phyloP scores from a whole-genome alignment of 345 rosid genomes.

The Nasturtium officinale region DNA sequence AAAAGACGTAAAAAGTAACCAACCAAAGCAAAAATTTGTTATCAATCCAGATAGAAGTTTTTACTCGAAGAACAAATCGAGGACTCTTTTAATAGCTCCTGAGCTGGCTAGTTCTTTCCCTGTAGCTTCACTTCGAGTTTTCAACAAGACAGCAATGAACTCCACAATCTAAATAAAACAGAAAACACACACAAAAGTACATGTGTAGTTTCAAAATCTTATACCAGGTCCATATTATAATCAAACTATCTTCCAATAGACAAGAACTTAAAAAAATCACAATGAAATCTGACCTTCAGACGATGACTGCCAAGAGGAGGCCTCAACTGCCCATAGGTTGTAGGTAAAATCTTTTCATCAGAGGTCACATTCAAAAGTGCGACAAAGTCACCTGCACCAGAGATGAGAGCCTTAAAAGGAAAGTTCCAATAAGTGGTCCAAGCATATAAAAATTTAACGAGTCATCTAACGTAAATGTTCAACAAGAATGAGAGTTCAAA shows the following conservation, averaged over 20 bases:
- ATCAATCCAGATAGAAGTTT: conserved; percentile 34
- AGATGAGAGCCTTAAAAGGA: conserved; percentile 15
- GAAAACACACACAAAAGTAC: conserved; percentile 1
- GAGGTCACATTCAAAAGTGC: conserved; percentile 64
- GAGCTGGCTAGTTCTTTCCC: conserved; percentile 85
- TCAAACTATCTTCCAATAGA: conserved; percentile 16
- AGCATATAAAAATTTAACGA: conserved; percentile 20
- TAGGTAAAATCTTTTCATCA: conserved; percentile 85
- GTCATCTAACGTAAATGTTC: neutral
- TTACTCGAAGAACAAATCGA: conserved; percentile 90
- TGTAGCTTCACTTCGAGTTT: conserved; percentile 74
- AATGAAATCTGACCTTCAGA: conserved; percentile 64
- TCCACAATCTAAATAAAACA: conserved; percentile 70
- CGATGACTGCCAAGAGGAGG: conserved; percentile 99
- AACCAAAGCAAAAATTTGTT: conserved; percentile 11
- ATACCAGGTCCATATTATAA: neutral
- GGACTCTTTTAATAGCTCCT: conserved; percentile 66
- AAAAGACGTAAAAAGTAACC: neutral
- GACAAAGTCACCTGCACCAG: conserved; percentile 73
- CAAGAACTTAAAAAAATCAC: conserved; percentile 15
- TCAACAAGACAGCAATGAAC: conserved; percentile 87
- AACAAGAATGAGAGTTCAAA: conserved; percentile 18
- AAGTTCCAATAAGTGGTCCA: conserved; percentile 13
- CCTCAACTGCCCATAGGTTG: conserved; percentile 86
- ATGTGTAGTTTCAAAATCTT: conserved; percentile 3